Conservation (phyloP, 305 asterid genomes). For the Coffea humblotiana region DNA sequence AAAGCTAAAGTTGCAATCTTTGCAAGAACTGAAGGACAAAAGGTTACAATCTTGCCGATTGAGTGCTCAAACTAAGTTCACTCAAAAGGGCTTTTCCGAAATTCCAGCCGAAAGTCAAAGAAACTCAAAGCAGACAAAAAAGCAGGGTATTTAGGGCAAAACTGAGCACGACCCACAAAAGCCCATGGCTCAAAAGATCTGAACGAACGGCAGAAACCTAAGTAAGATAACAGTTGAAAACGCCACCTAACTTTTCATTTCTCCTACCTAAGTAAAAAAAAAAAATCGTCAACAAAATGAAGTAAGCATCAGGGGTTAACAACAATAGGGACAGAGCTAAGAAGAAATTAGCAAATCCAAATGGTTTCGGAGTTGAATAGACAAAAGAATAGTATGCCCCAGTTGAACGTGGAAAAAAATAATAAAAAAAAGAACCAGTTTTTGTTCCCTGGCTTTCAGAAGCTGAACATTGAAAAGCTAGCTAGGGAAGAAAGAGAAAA, state of each 20-base stretch:
- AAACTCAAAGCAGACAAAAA: slow-evolving; percentile 9
- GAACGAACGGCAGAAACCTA: slow-evolving; percentile 14
- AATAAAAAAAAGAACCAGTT: neutral
- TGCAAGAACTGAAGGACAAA: neutral
- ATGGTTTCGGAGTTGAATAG: neutral
- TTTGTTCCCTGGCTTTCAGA: neutral
- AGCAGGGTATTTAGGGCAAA: neutral
- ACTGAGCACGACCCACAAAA: slow-evolving; percentile 10
- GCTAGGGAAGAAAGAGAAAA: neutral
- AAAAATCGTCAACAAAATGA: neutral
- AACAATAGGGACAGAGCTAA: neutral
- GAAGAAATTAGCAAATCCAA: neutral
- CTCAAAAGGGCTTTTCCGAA: neutral
- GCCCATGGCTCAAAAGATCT: slow-evolving; percentile 13
- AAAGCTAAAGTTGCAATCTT: neutral
- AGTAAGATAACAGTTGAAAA: neutral
- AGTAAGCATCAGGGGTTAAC: slow-evolving; percentile 5
- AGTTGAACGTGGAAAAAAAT: neutral
- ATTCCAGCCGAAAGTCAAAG: slow-evolving; percentile 10
- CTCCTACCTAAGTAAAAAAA: slow-evolving; percentile 6
- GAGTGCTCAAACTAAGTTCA: neutral
- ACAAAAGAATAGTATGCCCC: neutral
- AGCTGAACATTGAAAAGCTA: slow-evolving; percentile 1
- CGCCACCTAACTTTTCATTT: slow-evolving; percentile 1
- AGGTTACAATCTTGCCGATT: slow-evolving; percentile 1